These are phyloP conservation scores for Rhodotorula kratochvilovae DNA, from an alignment of 768 basidiomycete species.

Conservation along the genomic window DNA sequence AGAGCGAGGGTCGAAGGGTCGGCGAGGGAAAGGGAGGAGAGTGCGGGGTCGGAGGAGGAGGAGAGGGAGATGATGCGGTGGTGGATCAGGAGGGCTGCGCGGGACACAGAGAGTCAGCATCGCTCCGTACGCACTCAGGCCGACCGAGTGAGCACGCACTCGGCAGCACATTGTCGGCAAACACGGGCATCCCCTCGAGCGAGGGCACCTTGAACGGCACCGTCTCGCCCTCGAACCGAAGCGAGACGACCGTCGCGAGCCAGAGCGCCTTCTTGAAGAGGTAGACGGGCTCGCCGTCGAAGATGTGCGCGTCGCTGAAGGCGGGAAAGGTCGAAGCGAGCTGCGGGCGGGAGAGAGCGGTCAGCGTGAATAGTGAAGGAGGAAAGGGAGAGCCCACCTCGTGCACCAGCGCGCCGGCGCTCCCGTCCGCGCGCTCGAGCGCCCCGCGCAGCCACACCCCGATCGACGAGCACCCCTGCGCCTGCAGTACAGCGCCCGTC, in stretches of 20 bases:
- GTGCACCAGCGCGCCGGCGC: constrained; percentile 54
- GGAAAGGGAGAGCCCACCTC: constrained; percentile 52
- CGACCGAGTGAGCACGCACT: constrained; percentile 56
- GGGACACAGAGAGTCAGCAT: constrained; percentile 61
- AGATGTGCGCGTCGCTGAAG: constrained; percentile 69
- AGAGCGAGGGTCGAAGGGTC: not conserved
- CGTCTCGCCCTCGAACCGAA: constrained; percentile 59
- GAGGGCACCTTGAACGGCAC: constrained; percentile 61
- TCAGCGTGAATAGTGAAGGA: constrained; percentile 7
- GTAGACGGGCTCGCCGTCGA: constrained; percentile 55
- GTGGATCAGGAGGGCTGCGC: constrained; percentile 51
- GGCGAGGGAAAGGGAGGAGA: constrained; percentile 7
- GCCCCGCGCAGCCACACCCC: constrained; percentile 70
- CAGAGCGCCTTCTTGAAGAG: constrained; percentile 87
- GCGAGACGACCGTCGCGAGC: constrained; percentile 63
- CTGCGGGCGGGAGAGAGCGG: constrained; percentile 48
- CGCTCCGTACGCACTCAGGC: too few species aligned
- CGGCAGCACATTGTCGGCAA: constrained; percentile 51
- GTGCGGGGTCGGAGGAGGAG: not conserved
- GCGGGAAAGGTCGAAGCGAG: constrained; percentile 72
- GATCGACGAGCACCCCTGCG: constrained; percentile 62
- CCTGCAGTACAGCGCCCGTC: constrained; percentile 64
- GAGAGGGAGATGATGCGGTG: constrained; percentile 10
- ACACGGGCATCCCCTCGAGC: constrained; percentile 17
- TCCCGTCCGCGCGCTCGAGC: constrained; percentile 56